Evolutionary conservation across 768 basidiomycete genomes (phyloP), one percentile per base, ranked within the genome.

Genomic region (Filobasidium floriforme): DNA sequence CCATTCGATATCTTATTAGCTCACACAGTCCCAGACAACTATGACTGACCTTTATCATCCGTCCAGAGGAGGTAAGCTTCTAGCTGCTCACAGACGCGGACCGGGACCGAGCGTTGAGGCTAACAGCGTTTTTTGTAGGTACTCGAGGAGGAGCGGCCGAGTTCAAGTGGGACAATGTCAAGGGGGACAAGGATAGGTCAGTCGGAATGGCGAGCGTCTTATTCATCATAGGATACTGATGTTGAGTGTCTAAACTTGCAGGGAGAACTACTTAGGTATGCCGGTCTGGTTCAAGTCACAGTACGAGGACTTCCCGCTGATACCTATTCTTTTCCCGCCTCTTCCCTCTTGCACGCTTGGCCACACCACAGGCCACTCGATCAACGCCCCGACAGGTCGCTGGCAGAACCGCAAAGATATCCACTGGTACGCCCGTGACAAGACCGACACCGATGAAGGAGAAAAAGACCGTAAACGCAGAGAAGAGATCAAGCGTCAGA

Each of bases 351-450:
- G 3, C 46, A 3, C 46, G 24, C 24, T 12, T 7, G 4, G 7
- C 22, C 15, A 5, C 4, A 26, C 24, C 22, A 26, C n/a, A 57
- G 54, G 93, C 5, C 90, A 94, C 76, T 89, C 89, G 62, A 85
- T 96, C 80, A 93, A 93, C 74, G 93, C 93, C 1, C 93, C 93
- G 0, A 90, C 90, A 0, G 93, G 93, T 1, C 83, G 93, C 57
- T 98, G 93, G 93, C 93, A 96, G 80, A 93, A 93, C 80, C 91
- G 92, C 81, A 92, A 93, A 77, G 93, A 98, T 73, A 81, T 98
- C 18, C 92, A 94, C 73, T 98, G 93, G 93, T 98, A 94, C 75
- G 85, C 81, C 72, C 86, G 92, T 32, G 90, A 92, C 5, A 69
- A 68, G 75, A 37, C 32, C 1, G 69, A 73, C 15, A 71, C 71